Evolutionary conservation across 495 filamentous ascomycete genomes (phyloP).

Genomic region (Achaetomiella virescens): DNA sequence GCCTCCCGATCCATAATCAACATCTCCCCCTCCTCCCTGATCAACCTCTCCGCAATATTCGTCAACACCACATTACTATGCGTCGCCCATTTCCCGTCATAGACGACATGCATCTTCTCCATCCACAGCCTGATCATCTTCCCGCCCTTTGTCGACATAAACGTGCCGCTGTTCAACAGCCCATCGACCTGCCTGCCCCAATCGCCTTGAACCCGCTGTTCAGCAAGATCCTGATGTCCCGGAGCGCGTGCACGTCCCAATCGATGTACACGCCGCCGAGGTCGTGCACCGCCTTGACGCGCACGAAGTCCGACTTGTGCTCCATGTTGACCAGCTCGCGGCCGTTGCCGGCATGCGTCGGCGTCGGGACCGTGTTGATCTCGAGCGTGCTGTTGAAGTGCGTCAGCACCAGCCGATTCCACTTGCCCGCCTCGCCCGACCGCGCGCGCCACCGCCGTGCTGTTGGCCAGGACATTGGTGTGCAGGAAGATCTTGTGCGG

Average conservation of each 20-base stretch:
- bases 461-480: constrained; percentile 31
- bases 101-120: constrained; percentile 14
- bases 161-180: constrained; percentile 19
- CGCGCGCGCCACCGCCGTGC: constrained; percentile 26
- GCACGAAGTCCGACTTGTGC: constrained; percentile 21
- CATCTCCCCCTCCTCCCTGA: constrained; percentile 12
- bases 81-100: constrained; percentile 18
- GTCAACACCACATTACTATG: constrained; percentile 19
- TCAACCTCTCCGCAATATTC: constrained; percentile 5
- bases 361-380: constrained; percentile 6
- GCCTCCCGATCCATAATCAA: constrained; percentile 21
- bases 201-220: constrained; percentile 14
- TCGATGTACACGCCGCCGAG: constrained; percentile 22
- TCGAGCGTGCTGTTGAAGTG: background rate
- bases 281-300: constrained; percentile 5
- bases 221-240: constrained; percentile 8
- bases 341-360: constrained; percentile 15
- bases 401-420: constrained; percentile 14
- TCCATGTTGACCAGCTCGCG: constrained; percentile 10
- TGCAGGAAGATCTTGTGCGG: constrained; percentile 36
- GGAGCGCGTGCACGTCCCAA: constrained; percentile 19
- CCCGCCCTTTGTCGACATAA: constrained; percentile 4
- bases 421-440: constrained; percentile 40
- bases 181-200: constrained; percentile 10
- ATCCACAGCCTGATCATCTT: constrained; percentile 5